Evolutionary conservation across 345 rosid species (phyloP), one percentile per base, ranked within the genome.

Genomic region (Melaleuca quinquenervia): DNA sequence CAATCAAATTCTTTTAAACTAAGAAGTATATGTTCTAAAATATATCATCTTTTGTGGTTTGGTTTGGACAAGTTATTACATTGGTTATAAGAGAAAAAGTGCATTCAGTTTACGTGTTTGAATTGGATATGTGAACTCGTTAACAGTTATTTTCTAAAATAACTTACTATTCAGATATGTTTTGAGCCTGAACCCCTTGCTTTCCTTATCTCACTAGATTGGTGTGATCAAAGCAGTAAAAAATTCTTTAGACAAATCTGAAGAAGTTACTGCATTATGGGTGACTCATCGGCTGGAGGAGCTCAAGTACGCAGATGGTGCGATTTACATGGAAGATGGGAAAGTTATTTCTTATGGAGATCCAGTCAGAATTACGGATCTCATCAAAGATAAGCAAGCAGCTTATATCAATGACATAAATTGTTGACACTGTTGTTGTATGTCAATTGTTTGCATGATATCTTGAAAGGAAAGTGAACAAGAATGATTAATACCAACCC

Each of bases 261-360:
- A 91, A 86, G 95, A 92, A 22, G 95, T 97, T 84, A 95, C 98
- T 1, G 98, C 98, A 5, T 86, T 96, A 82, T 97, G 99, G 98
- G 98, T 95, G 52, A 97, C 98, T 41, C 99, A 96, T 93, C 92
- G 96, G 70, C 89, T 97, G 89, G 98, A 97, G 90, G 99, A 97
- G 89, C 95, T 97, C 1, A 89, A 94, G 90, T 93, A 90, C 86
- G 98, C 98, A 20, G 98, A 97, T 87, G 98, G 98, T 74, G 98
- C 98, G 26, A 89, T 96, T 45, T 96, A 94, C 85, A 96, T 95
- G 98, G 99, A 94, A 88, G 89, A 94, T 3, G 96, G 99, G 55
- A 97, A 90, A 90, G 92, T 95, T 51, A 89, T 95, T 9, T 93
- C 87, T 93, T 89, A 86, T 36, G 97, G 98, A 22, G 90, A 92